These are phyloP conservation scores for Brassica incana DNA, from an alignment of 345 rosid genomes.

Conservation along the genomic window DNA sequence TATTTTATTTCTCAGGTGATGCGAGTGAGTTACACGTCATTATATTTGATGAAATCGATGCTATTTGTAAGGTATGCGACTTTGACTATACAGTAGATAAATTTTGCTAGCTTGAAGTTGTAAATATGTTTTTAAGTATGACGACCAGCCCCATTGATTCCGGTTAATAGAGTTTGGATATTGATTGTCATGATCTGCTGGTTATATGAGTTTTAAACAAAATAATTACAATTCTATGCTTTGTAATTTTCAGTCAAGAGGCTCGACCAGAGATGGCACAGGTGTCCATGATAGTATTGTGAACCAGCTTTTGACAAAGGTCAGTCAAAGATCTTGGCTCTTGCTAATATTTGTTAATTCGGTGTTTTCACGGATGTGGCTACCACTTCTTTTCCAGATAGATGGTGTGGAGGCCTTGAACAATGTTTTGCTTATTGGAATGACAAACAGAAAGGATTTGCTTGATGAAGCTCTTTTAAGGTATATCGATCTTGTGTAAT, in stretches of 20 bases:
- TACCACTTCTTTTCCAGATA: constrained; percentile 56
- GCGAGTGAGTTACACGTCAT: constrained; percentile 96
- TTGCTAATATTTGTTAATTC: neutral
- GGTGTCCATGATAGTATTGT: constrained; percentile 99
- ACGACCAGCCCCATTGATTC: neutral
- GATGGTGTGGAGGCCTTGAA: constrained; percentile 99
- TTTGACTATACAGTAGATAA: neutral
- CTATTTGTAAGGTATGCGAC: constrained; percentile 89
- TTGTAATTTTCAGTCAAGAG: constrained; percentile 73
- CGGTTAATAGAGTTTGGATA: neutral
- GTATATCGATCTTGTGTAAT: constrained; percentile 44
- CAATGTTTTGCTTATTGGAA: constrained; percentile 97
- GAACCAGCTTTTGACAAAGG: constrained; percentile 97
- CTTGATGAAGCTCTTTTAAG: constrained; percentile 99
- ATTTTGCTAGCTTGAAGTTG: neutral
- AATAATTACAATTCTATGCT: constrained; percentile 11
- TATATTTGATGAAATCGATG: constrained; percentile 99
- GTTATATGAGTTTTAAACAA: neutral
- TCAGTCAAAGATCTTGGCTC: constrained; percentile 32
- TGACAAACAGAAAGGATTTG: constrained; percentile 99
- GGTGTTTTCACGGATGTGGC: constrained; percentile 10
- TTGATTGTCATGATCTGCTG: constrained; percentile 1
- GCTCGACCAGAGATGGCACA: constrained; percentile 95
- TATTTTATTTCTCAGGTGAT: constrained; percentile 64
- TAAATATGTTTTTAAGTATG: constrained; percentile 9